These are phyloP conservation scores for Saccharomyces hybrid DNA, from an alignment of 1,139 yeast species.

Conservation along the genomic window DNA sequence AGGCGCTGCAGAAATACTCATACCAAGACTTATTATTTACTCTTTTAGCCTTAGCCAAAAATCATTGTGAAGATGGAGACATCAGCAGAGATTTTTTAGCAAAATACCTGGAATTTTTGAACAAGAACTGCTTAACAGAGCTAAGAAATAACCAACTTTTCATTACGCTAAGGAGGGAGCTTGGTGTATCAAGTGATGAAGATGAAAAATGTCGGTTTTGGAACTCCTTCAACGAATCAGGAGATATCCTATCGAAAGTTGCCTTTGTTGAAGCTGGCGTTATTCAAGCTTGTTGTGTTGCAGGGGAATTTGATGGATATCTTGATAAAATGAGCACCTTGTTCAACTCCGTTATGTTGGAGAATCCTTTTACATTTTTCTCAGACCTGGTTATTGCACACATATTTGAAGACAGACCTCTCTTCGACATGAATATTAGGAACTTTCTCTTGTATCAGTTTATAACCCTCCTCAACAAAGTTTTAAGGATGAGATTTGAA, in stretches of 20 bases:
- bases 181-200: slow-evolving; percentile 24
- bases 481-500: slow-evolving; percentile 9
- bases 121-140: slow-evolving; percentile 17
- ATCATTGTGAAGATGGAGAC: slow-evolving; percentile 6
- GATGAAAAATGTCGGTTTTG: slow-evolving; percentile 24
- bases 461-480: slow-evolving; percentile 13
- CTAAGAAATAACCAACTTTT: slow-evolving; percentile 20
- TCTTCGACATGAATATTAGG: slow-evolving; percentile 3
- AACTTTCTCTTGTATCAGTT: slow-evolving; percentile 5
- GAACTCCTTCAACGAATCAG: slow-evolving; percentile 10
- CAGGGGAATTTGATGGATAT: neutral
- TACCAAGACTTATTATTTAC: slow-evolving; percentile 12
- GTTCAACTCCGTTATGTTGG: slow-evolving; percentile 2
- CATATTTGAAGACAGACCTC: neutral
- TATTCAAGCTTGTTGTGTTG: neutral
- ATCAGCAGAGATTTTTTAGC: slow-evolving; percentile 4
- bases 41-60: slow-evolving; percentile 11
- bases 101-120: slow-evolving; percentile 15
- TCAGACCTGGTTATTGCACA: slow-evolving; percentile 3
- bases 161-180: slow-evolving; percentile 17
- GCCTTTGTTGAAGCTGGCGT: slow-evolving; percentile 12
- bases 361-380: slow-evolving; percentile 5
- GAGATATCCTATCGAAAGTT: slow-evolving; percentile 6
- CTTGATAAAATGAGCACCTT: slow-evolving; percentile 6
- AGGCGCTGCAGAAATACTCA: slow-evolving; percentile 9